Base-by-base conservation (phyloP, 2,329 filamentous ascomycete species). In the Dactylellina leptospora region DNA sequence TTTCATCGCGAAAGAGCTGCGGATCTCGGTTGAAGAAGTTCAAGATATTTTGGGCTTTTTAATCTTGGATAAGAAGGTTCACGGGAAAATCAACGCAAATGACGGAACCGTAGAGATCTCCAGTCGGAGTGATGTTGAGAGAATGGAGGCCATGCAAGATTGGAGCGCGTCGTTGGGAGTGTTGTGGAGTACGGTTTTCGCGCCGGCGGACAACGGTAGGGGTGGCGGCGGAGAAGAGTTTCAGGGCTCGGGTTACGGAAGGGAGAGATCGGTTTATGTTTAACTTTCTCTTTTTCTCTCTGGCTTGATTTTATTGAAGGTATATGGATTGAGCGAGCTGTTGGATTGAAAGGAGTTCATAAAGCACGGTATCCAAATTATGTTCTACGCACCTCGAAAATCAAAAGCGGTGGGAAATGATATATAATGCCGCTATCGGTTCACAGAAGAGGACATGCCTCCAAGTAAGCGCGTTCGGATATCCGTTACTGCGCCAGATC, bases 21-120 rank as follows among this genome's bases (percentile, higher is more conserved):
- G 90, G 79, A 96, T 99, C 75, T 88, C 89, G 25, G 85, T 92
- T 48, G 82, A 86, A 11, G 95, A 99, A 81, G 92, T 96, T 1
- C 90, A 96, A 81, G 95, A 99, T 77, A 97, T 99, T 74, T 82
- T 97, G n/a, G 90, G 92, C 50, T 96, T 93, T 81, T 84, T 97
- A 58, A 97, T 99, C 74, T 86, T 97, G 73, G 92, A 96, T 79
- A 89, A 90, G 77, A 91, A 92, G 79, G 88, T 99, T 75, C 85
- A 88, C 54, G 95, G 92, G 74, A 90, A 89, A 80, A 93, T 99
- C 78, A 90, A 99, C 81, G 91, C 97, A 81, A 88, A 92, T 80
- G 85, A 86, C 68, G 92, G 93, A 48, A 90, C 88, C 0, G 88
- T 99, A 20, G 87, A 92, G 80, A 91, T 97, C 72, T 87, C 89